phyloP scores from a whole-genome alignment of 2,329 filamentous ascomycete species.

The Phoma sp. region DNA sequence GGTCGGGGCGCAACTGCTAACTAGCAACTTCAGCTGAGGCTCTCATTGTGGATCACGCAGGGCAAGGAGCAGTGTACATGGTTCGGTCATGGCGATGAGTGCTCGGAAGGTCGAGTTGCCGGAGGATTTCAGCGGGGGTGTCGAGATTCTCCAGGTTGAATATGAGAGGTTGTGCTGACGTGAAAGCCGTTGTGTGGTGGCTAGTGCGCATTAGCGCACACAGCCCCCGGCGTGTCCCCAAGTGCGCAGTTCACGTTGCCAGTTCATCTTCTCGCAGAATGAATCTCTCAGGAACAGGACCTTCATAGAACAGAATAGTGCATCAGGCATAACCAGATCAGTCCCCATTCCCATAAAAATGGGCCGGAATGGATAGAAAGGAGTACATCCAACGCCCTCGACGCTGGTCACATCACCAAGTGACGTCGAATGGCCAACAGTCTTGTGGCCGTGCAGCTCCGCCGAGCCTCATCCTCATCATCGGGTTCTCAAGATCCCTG shows the following conservation, averaged over 20 bases:
- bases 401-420: too few relatives aligned
- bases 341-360: too few relatives aligned
- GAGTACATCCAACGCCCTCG: neutral
- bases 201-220: slow-evolving; percentile 22
- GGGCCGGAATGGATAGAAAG: neutral
- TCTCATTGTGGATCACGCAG: slow-evolving; percentile 7
- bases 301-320: too few relatives aligned
- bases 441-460: neutral
- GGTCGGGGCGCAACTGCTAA: slow-evolving; percentile 8
- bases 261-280: neutral
- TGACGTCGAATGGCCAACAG: neutral
- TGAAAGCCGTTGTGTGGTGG: slow-evolving; percentile 15
- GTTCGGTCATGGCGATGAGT: slow-evolving; percentile 16
- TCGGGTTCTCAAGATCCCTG: neutral
- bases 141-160: slow-evolving; percentile 7
- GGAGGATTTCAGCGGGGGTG: slow-evolving; percentile 20
- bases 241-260: slow-evolving; percentile 25
- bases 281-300: too few relatives aligned
- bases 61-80: slow-evolving; percentile 8
- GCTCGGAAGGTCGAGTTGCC: slow-evolving; percentile 29
- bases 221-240: slow-evolving; percentile 13
- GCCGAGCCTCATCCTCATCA: slow-evolving; percentile 10
- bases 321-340: too few relatives aligned
- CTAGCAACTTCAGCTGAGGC: slow-evolving; percentile 21
- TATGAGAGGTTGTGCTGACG: slow-evolving; percentile 7